Conservation (phyloP, 208 protist genomes). For the Kentomonas sorsogonicus region DNA sequence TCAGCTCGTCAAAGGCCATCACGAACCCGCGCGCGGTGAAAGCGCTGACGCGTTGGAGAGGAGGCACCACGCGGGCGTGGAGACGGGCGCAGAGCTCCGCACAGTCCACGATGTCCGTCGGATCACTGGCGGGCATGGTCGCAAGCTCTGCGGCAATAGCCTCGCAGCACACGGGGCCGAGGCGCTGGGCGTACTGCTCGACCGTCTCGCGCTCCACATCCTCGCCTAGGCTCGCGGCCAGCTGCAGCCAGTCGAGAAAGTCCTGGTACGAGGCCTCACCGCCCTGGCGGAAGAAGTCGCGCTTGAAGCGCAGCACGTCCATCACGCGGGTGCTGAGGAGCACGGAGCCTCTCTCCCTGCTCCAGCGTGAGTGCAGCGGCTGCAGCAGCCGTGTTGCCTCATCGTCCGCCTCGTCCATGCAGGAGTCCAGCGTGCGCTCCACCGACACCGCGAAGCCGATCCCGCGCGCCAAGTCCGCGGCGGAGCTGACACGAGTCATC, state of each 20-base stretch:
- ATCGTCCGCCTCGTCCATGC: neutral
- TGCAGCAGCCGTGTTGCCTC: constrained; percentile 13
- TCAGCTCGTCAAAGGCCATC: constrained; percentile 48
- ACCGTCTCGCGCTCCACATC: constrained; percentile 18
- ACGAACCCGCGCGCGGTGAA: constrained; percentile 44
- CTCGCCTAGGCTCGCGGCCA: constrained; percentile 45
- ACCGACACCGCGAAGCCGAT: neutral
- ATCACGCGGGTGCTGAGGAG: constrained; percentile 37
- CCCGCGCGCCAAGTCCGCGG: constrained; percentile 5
- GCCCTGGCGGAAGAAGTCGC: constrained; percentile 34
- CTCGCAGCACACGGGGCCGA: constrained; percentile 25
- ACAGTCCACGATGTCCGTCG: too few species aligned
- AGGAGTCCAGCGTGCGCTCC: neutral
- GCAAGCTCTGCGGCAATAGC: too few species aligned
- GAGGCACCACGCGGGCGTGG: too few species aligned
- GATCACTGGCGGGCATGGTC: too few species aligned
- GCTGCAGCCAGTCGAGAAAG: constrained; percentile 48
- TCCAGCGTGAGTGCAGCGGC: neutral
- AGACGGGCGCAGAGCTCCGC: too few species aligned
- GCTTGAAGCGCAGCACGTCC: constrained; percentile 37
- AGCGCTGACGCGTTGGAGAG: too few species aligned
- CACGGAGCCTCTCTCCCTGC: neutral
- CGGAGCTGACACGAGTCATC: constrained; percentile 1
- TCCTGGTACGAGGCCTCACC: constrained; percentile 41
- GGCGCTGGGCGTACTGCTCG: constrained; percentile 21